Evolutionary conservation across 2,329 filamentous ascomycete species (phyloP), one percentile per base, ranked within the genome.

Genomic region (Verticillium dahliae): DNA sequence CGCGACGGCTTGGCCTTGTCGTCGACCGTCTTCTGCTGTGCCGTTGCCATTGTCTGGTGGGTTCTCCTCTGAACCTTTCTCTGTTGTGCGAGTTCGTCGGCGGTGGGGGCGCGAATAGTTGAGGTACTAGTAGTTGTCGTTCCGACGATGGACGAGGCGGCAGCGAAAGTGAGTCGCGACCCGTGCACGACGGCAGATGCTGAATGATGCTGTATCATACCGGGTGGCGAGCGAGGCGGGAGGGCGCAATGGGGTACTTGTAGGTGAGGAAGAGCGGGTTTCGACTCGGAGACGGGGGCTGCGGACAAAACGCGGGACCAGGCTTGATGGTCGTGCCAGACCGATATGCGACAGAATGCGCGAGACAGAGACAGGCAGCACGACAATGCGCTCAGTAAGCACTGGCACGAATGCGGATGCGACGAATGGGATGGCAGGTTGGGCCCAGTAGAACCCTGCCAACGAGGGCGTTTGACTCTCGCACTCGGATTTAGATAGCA

Each of bases 161-260:
- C 65, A 63, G 71, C 69, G 56, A 75, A 62, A 50, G 70, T 69
- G 64, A 80, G 68, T 62, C 77, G 78, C 67, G 76, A 77, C 66
- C 76, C 73, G 65, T 75, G 77, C 60, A 78, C 65, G 63, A 78
- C 66, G 67, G 72, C 72, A 59, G 74, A 73, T 34, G 74, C 70
- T 64, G 74, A 66, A 66, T 77, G 76, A 67, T 71, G 72, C 68
- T 75, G 80, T 70, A 80, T 76, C 80, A 82, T 81, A 66, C 73
- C 78, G 74, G 67, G 54, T 52, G 45, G 45, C 45, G 45, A 27
- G 18, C 45, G 45, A 52, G 45, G 18, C 45, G 45, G 45, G 27
- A 31, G 27, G 45, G 45, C 18, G 45, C 45, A 10, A 52, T n/a
- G 45, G 45, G 45, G n/a, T 52, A 15, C 18, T 52, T 52, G 45